Evolutionary conservation across 108 stramenopile species (phyloP).

Genomic region (Stephanodiscus triporus): DNA sequence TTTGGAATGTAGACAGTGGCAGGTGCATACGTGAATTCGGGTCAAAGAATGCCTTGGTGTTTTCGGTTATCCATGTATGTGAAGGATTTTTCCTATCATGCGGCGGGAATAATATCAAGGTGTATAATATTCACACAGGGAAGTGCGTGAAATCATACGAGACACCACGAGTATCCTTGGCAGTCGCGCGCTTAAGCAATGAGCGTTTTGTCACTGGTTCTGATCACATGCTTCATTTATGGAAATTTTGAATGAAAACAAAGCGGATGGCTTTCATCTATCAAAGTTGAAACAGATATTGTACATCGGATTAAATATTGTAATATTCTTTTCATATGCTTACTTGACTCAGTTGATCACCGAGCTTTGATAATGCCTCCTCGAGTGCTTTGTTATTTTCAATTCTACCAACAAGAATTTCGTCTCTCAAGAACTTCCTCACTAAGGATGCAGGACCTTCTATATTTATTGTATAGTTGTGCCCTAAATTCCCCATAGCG

Average conservation of each 20-base stretch:
- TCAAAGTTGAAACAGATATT: too few species aligned
- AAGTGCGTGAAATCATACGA: conserved; percentile 38
- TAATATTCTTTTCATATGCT: neutral
- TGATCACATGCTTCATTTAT: conserved; percentile 32
- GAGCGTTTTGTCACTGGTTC: conserved; percentile 40
- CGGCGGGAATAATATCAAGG: conserved; percentile 18
- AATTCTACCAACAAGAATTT: conserved; percentile 33
- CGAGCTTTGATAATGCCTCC: conserved; percentile 21
- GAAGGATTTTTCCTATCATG: conserved; percentile 35
- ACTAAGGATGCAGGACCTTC: conserved; percentile 19
- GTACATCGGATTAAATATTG: neutral
- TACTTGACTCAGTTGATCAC: conserved; percentile 9
- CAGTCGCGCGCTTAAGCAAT: conserved; percentile 31
- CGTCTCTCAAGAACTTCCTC: conserved; percentile 29
- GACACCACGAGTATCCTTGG: conserved; percentile 35
- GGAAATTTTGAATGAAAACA: conserved; percentile 15
- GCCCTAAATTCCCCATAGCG: neutral
- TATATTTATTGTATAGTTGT: conserved; percentile 12
- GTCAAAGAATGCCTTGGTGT: conserved; percentile 9
- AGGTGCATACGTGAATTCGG: conserved; percentile 27
- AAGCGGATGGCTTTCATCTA: too few species aligned
- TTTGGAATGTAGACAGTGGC: conserved; percentile 29
- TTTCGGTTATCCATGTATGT: conserved; percentile 24
- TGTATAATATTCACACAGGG: conserved; percentile 29
- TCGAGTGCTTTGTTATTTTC: conserved; percentile 13